Base-by-base conservation (phyloP, 495 filamentous ascomycete species). In the Xylaria acuta region DNA sequence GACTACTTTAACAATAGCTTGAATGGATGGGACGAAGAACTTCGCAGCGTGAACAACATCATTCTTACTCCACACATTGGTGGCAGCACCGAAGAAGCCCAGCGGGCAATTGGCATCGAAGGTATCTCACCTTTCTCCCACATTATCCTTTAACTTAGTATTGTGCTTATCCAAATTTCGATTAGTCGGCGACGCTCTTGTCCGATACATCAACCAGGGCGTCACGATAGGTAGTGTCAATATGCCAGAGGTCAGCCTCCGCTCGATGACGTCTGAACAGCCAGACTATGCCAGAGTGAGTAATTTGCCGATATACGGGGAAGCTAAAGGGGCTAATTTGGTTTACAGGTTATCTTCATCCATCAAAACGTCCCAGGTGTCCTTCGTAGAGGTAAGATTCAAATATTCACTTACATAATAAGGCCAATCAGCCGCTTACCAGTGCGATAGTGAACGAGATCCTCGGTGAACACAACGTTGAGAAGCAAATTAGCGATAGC, bases 21-120 rank as follows among this genome's bases (percentile, higher is more conserved):
- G 74, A 97, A 97, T 80, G 72, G 80, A 22, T 98, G 94, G 94
- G 92, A 88, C n/a, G 87, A 93, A 65, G 95, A 97, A 71, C 89
- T 99, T 58, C 90, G 93, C 34, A 86, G 87, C 47, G 86, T 98
- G 62, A 94, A 92, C 81, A 99, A 99, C 82, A 82, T 99, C 74
- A 97, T 99, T 72, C 86, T 99, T 40, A 95, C 95, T 3, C 96
- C 96, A 27, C 96, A 99, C 78, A 98, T 99, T 77, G 96, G 96
- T 67, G 96, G 96, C 41, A 97, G 93, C 82, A 99, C 97, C 4
- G 97, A 99, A 81, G 95, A 99, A 84, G 97, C 97, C 7, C 97
- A 99, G 83, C 90, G 93, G 66, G 95, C 97, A 11, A 99, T 98
- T 79, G 97, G 97, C 74, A 85, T 97, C 34, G 97, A 99, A 85